phyloP scores from a whole-genome alignment of 331 rosid genomes.

The Quercus tomentella region DNA sequence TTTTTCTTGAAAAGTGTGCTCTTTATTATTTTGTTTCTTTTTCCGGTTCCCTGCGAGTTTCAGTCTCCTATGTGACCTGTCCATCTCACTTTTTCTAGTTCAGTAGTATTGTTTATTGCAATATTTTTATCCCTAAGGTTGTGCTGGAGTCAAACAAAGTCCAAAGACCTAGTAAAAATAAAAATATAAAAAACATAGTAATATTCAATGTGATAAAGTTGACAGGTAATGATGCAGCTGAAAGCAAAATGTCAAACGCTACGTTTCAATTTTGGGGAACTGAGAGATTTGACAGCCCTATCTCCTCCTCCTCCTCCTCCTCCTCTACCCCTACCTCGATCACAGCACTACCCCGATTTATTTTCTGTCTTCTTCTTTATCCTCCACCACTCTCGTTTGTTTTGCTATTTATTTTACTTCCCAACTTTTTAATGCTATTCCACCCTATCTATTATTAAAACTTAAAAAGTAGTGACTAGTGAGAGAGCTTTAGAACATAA shows the following conservation, averaged over 20 bases:
- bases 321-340: slow-evolving; percentile 22
- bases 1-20: slow-evolving; percentile 16
- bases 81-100: slow-evolving; percentile 1
- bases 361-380: not conserved
- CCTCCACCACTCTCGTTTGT: not conserved
- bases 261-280: slow-evolving; percentile 50
- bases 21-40: not conserved
- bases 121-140: not conserved
- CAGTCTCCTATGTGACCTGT: not conserved
- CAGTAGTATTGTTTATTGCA: not conserved
- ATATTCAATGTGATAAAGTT: slow-evolving; percentile 23
- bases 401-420: not conserved
- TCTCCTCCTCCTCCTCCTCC: slow-evolving; percentile 23
- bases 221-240: slow-evolving; percentile 14
- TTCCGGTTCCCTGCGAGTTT: not conserved
- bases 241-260: slow-evolving; percentile 78
- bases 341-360: not conserved
- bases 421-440: not conserved
- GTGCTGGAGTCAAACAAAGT: slow-evolving; percentile 20
- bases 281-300: slow-evolving; percentile 37
- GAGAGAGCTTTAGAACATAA: too few relatives aligned
- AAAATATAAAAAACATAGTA: not conserved
- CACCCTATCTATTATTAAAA: not conserved
- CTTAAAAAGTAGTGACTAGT: too few relatives aligned
- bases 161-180: slow-evolving; percentile 9